Percentiles rank a stretch among this genome's conserved stretches.
Conservation (phyloP, 148 eudicot genomes). For the Persicaria maculosa region DNA sequence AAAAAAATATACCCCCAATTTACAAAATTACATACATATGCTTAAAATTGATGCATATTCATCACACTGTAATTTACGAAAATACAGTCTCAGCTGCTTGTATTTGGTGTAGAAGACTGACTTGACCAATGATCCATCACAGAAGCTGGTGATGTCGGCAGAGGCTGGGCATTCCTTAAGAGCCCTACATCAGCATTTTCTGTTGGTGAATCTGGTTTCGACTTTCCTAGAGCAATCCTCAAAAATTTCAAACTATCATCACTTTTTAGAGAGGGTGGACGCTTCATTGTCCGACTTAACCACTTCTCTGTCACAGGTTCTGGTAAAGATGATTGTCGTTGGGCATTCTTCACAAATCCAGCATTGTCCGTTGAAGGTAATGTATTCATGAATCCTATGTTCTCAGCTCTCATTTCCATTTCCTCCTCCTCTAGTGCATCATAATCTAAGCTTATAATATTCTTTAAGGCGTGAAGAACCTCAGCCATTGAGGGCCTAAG, state of each 20-base stretch:
- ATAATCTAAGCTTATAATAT: constrained; percentile 21
- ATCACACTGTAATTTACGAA: background rate
- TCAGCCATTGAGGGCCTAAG: constrained; percentile 53
- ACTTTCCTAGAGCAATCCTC: background rate
- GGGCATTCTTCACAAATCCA: background rate
- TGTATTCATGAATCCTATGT: background rate
- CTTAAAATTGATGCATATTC: background rate
- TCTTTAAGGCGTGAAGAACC: constrained; percentile 26
- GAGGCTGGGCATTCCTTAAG: constrained; percentile 14
- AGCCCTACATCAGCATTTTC: constrained; percentile 22
- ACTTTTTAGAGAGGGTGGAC: background rate
- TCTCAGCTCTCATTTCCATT: background rate
- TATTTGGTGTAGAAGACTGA: constrained; percentile 16
- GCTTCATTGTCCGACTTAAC: background rate
- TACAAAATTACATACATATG: background rate
- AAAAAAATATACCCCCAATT: too few relatives aligned
- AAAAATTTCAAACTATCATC: background rate
- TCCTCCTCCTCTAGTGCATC: constrained; percentile 8
- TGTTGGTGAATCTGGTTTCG: background rate
- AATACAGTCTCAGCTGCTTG: constrained; percentile 10
- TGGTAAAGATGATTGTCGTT: background rate
- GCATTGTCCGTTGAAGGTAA: background rate
- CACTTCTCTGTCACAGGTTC: background rate
- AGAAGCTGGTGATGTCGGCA: constrained; percentile 23
- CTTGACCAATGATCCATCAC: constrained; percentile 20